These are phyloP conservation scores for Sarocladium oryzae DNA, from an alignment of 2,329 filamentous ascomycete species.

Conservation along the genomic window DNA sequence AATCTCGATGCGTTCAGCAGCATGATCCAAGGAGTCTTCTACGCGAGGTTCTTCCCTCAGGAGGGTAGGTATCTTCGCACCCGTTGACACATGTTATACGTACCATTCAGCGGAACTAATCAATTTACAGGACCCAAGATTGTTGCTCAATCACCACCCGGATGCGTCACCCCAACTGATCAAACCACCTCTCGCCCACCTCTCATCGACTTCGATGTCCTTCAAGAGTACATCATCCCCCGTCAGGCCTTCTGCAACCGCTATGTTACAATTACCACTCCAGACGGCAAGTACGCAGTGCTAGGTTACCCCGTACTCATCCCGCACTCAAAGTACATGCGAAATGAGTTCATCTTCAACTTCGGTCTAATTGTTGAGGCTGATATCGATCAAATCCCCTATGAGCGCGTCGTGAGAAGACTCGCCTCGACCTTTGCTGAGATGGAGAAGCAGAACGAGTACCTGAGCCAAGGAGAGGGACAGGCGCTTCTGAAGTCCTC, in stretches of 20 bases:
- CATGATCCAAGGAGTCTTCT: slow-evolving; percentile 67
- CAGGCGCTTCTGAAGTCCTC: slow-evolving; percentile 13
- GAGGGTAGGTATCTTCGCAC: slow-evolving; percentile 39
- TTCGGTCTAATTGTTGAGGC: slow-evolving; percentile 76
- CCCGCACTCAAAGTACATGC: slow-evolving; percentile 71
- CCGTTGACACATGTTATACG: too few species aligned
- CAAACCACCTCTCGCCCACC: slow-evolving; percentile 35
- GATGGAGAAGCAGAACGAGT: slow-evolving; percentile 86
- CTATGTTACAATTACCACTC: slow-evolving; percentile 72
- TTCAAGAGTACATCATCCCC: slow-evolving; percentile 91
- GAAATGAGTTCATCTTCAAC: slow-evolving; percentile 98
- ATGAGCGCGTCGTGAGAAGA: slow-evolving; percentile 79
- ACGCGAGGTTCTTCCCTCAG: slow-evolving; percentile 60
- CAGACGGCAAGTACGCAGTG: slow-evolving; percentile 64
- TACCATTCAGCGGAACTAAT: neutral
- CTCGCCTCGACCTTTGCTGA: slow-evolving; percentile 80
- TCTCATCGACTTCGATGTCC: slow-evolving; percentile 77
- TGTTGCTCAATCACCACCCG: slow-evolving; percentile 55
- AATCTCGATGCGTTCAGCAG: slow-evolving; percentile 10
- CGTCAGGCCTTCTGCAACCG: slow-evolving; percentile 93
- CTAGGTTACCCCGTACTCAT: slow-evolving; percentile 88
- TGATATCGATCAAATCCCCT: slow-evolving; percentile 64
- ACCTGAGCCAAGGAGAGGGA: slow-evolving; percentile 60
- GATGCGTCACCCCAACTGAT: slow-evolving; percentile 48
- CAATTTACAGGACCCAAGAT: slow-evolving; percentile 48